Conservation (phyloP, 148 eudicot genomes). For the Vaccinium corymbosum region DNA sequence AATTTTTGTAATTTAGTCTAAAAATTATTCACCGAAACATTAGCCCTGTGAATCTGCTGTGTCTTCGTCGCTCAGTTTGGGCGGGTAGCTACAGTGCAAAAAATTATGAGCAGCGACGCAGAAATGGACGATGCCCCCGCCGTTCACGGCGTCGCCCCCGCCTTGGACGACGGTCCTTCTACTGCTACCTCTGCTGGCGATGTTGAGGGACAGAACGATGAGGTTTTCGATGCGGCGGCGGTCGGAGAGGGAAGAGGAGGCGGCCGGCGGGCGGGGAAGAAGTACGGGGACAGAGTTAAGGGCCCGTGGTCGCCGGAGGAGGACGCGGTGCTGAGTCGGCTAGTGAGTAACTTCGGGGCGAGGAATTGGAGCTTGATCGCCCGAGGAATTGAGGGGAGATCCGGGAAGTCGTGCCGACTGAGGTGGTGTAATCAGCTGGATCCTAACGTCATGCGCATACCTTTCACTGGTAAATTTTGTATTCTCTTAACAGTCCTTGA, state of each 20-base stretch:
- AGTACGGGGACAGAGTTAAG: slow-evolving; percentile 37
- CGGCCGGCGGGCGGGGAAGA: slow-evolving; percentile 8
- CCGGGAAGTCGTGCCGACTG: slow-evolving; percentile 66
- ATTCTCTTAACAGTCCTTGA: background rate
- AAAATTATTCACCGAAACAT: background rate
- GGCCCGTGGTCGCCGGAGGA: slow-evolving; percentile 75
- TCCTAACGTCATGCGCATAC: slow-evolving; percentile 52
- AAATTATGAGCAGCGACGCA: background rate
- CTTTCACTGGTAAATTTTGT: slow-evolving; percentile 45
- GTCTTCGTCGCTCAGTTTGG: background rate
- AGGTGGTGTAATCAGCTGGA: slow-evolving; percentile 81
- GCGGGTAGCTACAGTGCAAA: background rate
- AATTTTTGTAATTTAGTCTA: too few relatives aligned
- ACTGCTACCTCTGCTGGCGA: background rate
- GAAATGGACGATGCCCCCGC: background rate
- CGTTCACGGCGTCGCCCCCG: background rate
- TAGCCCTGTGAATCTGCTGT: background rate
- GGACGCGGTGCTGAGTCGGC: slow-evolving; percentile 41
- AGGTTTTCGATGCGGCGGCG: background rate
- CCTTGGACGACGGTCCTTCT: background rate
- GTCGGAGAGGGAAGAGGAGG: slow-evolving; percentile 15
- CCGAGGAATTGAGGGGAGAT: slow-evolving; percentile 56
- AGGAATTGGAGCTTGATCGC: slow-evolving; percentile 69
- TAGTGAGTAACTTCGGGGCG: slow-evolving; percentile 57
- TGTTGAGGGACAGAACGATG: slow-evolving; percentile 5